These are phyloP conservation scores for Areca catechu DNA, from an alignment of 176 grass and related monocot genomes.

Conservation along the genomic window DNA sequence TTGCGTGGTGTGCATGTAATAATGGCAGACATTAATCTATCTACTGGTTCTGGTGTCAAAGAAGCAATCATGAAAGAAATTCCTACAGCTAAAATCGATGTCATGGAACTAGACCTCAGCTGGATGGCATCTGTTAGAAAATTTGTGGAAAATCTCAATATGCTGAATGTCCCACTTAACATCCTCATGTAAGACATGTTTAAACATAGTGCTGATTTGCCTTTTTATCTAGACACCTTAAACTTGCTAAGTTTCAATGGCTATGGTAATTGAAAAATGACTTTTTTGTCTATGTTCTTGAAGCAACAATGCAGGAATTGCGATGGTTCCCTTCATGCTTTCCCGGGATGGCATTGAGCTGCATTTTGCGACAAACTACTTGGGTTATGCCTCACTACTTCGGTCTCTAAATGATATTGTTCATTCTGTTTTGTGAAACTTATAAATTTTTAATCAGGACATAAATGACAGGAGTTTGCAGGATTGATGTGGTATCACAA, in stretches of 20 bases:
- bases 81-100: conserved; percentile 39
- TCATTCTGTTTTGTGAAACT: too few relatives aligned
- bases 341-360: conserved; percentile 86
- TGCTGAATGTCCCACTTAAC: conserved; percentile 52
- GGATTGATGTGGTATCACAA: too few relatives aligned
- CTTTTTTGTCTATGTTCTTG: conserved; percentile 3
- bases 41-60: conserved; percentile 30
- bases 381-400: conserved; percentile 21
- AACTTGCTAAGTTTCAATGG: too few relatives aligned
- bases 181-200: conserved; percentile 51
- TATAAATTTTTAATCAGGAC: too few relatives aligned
- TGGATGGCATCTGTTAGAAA: conserved; percentile 58
- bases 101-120: conserved; percentile 77
- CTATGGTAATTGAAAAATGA: background rate
- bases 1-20: conserved; percentile 60
- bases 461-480: too few relatives aligned
- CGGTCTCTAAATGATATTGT: too few relatives aligned
- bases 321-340: conserved; percentile 73
- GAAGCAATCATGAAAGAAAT: conserved; percentile 35
- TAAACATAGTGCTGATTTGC: too few relatives aligned
- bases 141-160: conserved; percentile 51
- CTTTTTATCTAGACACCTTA: too few relatives aligned
- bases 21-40: conserved; percentile 55
- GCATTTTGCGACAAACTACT: conserved; percentile 93
- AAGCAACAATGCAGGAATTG: conserved; percentile 87